These are phyloP conservation scores for Echria macrotheca DNA, from an alignment of 495 filamentous ascomycete genomes.

Conservation along the genomic window DNA sequence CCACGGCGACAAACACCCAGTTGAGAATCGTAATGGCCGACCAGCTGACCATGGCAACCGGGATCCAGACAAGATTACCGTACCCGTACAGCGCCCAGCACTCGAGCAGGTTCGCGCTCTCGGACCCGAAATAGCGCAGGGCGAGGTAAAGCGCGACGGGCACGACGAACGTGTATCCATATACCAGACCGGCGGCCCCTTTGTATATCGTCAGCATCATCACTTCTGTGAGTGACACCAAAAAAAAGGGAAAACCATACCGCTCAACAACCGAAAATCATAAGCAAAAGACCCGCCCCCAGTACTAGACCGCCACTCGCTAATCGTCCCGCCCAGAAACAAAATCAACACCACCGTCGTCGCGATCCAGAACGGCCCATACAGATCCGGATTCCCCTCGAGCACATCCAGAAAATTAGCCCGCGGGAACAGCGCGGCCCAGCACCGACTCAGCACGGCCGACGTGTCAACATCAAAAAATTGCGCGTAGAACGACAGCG, in stretches of 20 bases:
- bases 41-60: conserved; percentile 86
- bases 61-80: conserved; percentile 92
- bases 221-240: neutral
- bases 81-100: conserved; percentile 94
- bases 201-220: conserved; percentile 17
- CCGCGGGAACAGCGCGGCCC: conserved; percentile 77
- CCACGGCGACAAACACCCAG: conserved; percentile 86
- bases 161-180: conserved; percentile 84
- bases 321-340: conserved; percentile 92
- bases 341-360: conserved; percentile 94
- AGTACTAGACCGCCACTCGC: conserved; percentile 64
- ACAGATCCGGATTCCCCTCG: conserved; percentile 95
- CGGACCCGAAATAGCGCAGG: conserved; percentile 87
- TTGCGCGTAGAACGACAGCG: conserved; percentile 87
- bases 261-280: conserved; percentile 77
- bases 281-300: conserved; percentile 55
- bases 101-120: conserved; percentile 84
- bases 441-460: conserved; percentile 76
- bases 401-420: conserved; percentile 93
- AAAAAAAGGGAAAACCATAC: too few relatives aligned
- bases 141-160: conserved; percentile 82
- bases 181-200: conserved; percentile 83
- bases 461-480: conserved; percentile 97
- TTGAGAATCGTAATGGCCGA: conserved; percentile 79
- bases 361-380: conserved; percentile 95